Base-by-base conservation (phyloP, 2,329 filamentous ascomycete species). In the Ophiocordyceps robertsii region DNA sequence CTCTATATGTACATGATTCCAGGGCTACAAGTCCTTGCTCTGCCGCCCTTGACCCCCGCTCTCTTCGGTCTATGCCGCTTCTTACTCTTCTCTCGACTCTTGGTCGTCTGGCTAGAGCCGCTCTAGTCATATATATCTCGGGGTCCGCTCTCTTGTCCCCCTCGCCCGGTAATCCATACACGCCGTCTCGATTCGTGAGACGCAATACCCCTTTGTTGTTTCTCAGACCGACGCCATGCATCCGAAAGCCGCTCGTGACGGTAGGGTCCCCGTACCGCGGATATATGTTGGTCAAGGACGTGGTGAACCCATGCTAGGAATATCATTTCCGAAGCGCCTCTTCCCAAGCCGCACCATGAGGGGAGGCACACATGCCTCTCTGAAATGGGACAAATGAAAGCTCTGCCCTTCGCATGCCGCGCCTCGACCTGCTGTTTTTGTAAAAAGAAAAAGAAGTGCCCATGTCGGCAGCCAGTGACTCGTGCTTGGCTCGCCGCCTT, bases 91-190 rank as follows among this genome's bases (percentile, higher is more conserved):
- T 39, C 21, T 27, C n/a, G 4, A 24, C 16, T 31, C 38, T 31
- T 32, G 16, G 16, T 14, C 29, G 14, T 13, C 29, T 10, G 12
- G 9, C 13, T 6, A 6, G 31, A 13, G 17, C 35, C 29, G 46
- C 40, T 47, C 44, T 54, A 52, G 52, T 43, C 49, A 54, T 56
- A 53, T 48, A 47, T 45, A 51, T 45, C 43, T 49, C 49, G 47
- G 47, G 51, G 52, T 47, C 53, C 56, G 54, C 51, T 53, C 38
- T 40, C 49, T 11, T 31, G 24, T n/a, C n/a, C 3, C 24, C 50
- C 48, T 48, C 48, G 46, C 47, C 49, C 36, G 51, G 46, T 57
- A 54, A 47, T 52, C 52, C 43, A 46, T 58, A 59, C 56, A 59
- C 51, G 51, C 53, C 47, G 40, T 54, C 55, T 47, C 53, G 35